phyloP scores from a whole-genome alignment of 768 basidiomycete species.

The Hericium coralloides region DNA sequence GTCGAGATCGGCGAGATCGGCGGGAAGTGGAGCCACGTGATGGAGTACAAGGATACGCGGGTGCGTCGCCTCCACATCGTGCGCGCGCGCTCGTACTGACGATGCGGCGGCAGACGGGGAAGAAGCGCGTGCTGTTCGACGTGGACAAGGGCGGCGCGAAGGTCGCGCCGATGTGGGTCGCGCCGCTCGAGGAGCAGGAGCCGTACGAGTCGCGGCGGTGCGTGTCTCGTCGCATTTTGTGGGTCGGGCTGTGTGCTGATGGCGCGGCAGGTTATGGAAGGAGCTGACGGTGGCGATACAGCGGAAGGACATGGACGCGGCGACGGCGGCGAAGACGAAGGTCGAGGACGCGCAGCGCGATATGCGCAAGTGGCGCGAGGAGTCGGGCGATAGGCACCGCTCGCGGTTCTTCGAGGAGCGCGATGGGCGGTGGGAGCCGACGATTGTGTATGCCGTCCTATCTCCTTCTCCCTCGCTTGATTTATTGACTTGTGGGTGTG shows the following conservation, averaged over 20 bases:
- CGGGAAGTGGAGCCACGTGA: conserved; percentile 85
- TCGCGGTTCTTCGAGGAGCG: conserved; percentile 74
- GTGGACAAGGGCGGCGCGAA: conserved; percentile 65
- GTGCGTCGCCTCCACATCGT: conserved; percentile 27
- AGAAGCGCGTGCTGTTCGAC: conserved; percentile 79
- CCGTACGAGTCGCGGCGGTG: conserved; percentile 82
- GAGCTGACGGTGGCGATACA: conserved; percentile 79
- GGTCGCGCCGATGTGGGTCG: conserved; percentile 75
- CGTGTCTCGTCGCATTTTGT: conserved; percentile 15
- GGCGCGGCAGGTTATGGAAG: conserved; percentile 57
- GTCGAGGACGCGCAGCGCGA: conserved; percentile 94
- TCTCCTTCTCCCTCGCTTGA: conserved; percentile 3
- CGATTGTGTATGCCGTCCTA: conserved; percentile 47
- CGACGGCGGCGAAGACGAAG: conserved; percentile 79
- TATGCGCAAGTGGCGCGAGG: conserved; percentile 62
- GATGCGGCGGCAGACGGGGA: conserved; percentile 37
- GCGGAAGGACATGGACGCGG: conserved; percentile 87
- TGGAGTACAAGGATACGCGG: conserved; percentile 74
- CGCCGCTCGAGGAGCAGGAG: conserved; percentile 81
- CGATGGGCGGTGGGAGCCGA: conserved; percentile 79
- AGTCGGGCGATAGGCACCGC: conserved; percentile 56
- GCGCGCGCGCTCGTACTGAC: neutral
- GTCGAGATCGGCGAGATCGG: conserved; percentile 76
- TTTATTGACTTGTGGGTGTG: conserved; percentile 1
- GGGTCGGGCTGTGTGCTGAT: neutral